Evolutionary conservation across 192 early-diverging fungal species (phyloP).

Genomic region (Coemansia sp.): DNA sequence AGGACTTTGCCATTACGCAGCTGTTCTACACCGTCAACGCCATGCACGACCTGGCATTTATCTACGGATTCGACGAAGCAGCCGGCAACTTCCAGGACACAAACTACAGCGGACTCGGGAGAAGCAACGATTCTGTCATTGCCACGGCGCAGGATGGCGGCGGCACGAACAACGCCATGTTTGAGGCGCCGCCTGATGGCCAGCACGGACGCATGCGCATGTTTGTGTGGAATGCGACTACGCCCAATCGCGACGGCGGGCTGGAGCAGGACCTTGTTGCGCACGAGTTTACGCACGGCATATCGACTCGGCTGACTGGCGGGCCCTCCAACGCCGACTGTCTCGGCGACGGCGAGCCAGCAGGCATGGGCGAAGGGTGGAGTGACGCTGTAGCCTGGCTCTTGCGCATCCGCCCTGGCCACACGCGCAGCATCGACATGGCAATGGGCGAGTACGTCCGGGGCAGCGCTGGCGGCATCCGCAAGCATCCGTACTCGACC

Average conservation of each 20-base stretch:
- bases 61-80: conserved; percentile 90
- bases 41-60: conserved; percentile 87
- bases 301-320: conserved; percentile 89
- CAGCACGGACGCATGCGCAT: conserved; percentile 90
- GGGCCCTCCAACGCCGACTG: conserved; percentile 91
- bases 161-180: conserved; percentile 94
- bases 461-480: conserved; percentile 93
- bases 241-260: conserved; percentile 80
- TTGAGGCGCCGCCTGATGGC: conserved; percentile 95
- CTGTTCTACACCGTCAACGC: conserved; percentile 93
- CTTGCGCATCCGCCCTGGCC: conserved; percentile 63
- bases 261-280: conserved; percentile 91
- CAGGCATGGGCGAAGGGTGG: conserved; percentile 97
- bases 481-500: conserved; percentile 75
- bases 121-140: conserved; percentile 84
- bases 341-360: conserved; percentile 83
- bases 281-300: conserved; percentile 95
- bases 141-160: conserved; percentile 92
- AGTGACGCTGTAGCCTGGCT: conserved; percentile 91
- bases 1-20: conserved; percentile 82
- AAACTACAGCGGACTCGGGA: conserved; percentile 82
- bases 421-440: conserved; percentile 56
- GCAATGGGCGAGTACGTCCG: conserved; percentile 74
- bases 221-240: conserved; percentile 87
- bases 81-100: conserved; percentile 95